Conservation (phyloP, 306 rosid species). For the Luffa acutangula region DNA sequence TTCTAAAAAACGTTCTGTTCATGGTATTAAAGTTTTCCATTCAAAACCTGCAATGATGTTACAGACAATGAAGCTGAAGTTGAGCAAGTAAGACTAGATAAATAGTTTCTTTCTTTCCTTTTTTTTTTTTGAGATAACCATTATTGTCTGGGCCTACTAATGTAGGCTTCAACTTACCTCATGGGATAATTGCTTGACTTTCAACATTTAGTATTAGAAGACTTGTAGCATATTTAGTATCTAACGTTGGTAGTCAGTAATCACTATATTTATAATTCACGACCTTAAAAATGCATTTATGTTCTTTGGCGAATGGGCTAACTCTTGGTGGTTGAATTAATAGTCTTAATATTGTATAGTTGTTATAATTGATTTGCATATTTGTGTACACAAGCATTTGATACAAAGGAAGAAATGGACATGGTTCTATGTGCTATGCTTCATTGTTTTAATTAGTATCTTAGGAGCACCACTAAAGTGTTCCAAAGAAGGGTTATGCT, state of each 20-base stretch:
- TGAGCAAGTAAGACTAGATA: conserved; percentile 66
- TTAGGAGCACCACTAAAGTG: not conserved
- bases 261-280: not conserved
- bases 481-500: not conserved
- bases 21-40: conserved; percentile 84
- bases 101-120: not conserved
- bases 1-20: conserved; percentile 80
- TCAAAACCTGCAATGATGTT: conserved; percentile 86
- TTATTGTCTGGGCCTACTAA: not conserved
- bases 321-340: not conserved
- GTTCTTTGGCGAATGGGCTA: not conserved
- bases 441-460: not conserved
- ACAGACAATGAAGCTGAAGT: conserved; percentile 86
- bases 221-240: not conserved
- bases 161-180: not conserved
- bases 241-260: not conserved
- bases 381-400: not conserved
- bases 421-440: not conserved
- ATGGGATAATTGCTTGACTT: not conserved
- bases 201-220: not conserved
- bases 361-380: not conserved
- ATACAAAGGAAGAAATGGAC: not conserved
- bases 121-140: not conserved
- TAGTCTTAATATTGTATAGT: not conserved
- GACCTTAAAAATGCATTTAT: not conserved